Conservation (phyloP, 495 filamentous ascomycete species). For the Penicillium odoratum region DNA sequence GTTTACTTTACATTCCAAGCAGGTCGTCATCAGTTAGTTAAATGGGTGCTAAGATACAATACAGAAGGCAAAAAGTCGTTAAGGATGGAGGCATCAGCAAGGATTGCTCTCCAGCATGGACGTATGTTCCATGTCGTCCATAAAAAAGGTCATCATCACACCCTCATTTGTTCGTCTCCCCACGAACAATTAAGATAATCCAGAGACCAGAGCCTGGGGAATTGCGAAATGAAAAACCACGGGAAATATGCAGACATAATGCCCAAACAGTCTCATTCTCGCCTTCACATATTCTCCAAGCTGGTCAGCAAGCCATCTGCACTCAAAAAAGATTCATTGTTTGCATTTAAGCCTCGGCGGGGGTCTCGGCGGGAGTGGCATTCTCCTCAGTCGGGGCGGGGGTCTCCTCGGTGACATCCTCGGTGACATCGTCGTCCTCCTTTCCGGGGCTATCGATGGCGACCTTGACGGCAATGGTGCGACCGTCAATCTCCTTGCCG, state of each 20-base stretch:
- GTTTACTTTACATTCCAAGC: conserved; percentile 2
- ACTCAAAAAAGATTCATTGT: conserved; percentile 18
- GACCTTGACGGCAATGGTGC: conserved; percentile 99
- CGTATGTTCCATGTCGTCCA: conserved; percentile 26
- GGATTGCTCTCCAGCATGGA: conserved; percentile 26
- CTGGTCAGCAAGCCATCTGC: conserved; percentile 27
- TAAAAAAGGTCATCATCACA: conserved; percentile 30
- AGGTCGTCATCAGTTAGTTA: conserved; percentile 39
- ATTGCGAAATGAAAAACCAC: not conserved
- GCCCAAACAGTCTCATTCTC: conserved; percentile 15
- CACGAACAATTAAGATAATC: conserved; percentile 21
- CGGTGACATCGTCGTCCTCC: conserved; percentile 88
- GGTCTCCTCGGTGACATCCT: conserved; percentile 53
- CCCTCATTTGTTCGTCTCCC: conserved; percentile 14
- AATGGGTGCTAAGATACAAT: conserved; percentile 52
- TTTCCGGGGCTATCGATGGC: conserved; percentile 99
- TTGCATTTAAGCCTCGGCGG: conserved; percentile 37
- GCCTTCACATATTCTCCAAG: conserved; percentile 8
- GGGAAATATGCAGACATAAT: conserved; percentile 14
- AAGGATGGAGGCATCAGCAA: conserved; percentile 31
- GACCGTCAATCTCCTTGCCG: conserved; percentile 96
- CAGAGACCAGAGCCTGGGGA: not conserved
- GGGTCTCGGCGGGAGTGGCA: conserved; percentile 22
- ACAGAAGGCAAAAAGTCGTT: conserved; percentile 47
- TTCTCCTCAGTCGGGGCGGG: conserved; percentile 42